Base-by-base conservation (phyloP, 805 yeast species). In the Ogataea minuta region DNA sequence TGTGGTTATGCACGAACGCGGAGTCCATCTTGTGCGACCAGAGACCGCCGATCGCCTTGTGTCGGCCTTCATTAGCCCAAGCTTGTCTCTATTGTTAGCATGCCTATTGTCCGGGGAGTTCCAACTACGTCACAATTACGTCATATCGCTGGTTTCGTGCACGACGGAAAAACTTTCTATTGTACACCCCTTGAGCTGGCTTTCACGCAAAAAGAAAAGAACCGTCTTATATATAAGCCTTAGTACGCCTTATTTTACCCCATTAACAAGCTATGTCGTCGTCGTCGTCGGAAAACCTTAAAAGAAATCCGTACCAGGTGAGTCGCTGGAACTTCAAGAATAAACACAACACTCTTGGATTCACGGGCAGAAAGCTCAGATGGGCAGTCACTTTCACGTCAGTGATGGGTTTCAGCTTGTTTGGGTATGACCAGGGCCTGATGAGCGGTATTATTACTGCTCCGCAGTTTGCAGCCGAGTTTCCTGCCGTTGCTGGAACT, bases 351-450 rank as follows among this genome's bases (percentile, higher is more conserved):
- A 77, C 83, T 8, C 59, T 67, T 39, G 85, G 86, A 14, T 60
- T 79, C 8, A 56, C 60, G 28, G 90, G 90, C 43, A 69, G 72
- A 48, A 60, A 65, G 20, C 72, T 77, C 30, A 67, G 77, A 45
- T 53, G 58, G 19, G 54, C 70, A 12, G 64, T 77, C 36, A 74
- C 90, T 6, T 66, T 74, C 35, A 70, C 78, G 30, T 83, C 90
- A 35, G 78, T 79, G 36, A 60, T 72, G 25, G 88, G 84, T 1
- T 81, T 82, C 59, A 70, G 78, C 7, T 69, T 83, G 37, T 83
- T 84, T 53, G 91, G 91, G 41, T 84, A 81, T 52, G 88, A 84
- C 55, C 91, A 84, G 60, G 91, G 91, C 57, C 74, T 84, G 35
- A 82, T 83, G 88, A 72, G 83, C 21, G 75, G 79, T 50, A 59